Percentiles rank a stretch among this genome's conserved stretches.
Evolutionary conservation across 2,329 filamentous ascomycete species (phyloP).

Genomic region (Teratosphaeria pseudoeucalypti): DNA sequence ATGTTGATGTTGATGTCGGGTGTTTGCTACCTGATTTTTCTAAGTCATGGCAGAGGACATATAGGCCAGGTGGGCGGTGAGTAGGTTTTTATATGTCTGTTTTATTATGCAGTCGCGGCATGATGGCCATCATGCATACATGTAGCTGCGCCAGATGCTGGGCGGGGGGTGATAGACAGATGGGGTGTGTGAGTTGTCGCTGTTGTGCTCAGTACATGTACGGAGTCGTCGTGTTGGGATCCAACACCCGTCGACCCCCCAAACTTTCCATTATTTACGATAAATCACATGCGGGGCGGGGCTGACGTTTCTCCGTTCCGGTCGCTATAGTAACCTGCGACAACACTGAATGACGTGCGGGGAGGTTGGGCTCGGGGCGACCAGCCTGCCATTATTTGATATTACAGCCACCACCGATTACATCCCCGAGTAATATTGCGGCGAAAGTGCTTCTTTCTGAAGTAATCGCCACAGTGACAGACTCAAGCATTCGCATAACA

Average conservation of each 20-base stretch:
- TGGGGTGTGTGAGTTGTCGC: not conserved
- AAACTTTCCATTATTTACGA: too few relatives aligned
- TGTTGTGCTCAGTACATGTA: not conserved
- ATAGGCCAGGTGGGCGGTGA: not conserved
- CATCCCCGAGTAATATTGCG: not conserved
- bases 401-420: not conserved
- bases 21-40: not conserved
- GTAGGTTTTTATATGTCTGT: not conserved
- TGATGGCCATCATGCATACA: not conserved
- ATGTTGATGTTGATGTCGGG: not conserved
- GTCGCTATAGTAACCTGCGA: not conserved
- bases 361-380: not conserved
- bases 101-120: not conserved
- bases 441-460: not conserved
- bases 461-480: not conserved
- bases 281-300: not conserved
- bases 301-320: not conserved
- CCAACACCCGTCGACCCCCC: not conserved
- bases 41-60: not conserved
- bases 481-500: not conserved
- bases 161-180: too few relatives aligned
- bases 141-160: too few relatives aligned
- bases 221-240: too few relatives aligned
- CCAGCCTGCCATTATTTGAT: not conserved
- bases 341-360: not conserved